A percentile compares a stretch with the other conserved stretches of the same genome.
phyloP scores from a whole-genome alignment of 768 basidiomycete genomes.

The Coprinellus micaceus region DNA sequence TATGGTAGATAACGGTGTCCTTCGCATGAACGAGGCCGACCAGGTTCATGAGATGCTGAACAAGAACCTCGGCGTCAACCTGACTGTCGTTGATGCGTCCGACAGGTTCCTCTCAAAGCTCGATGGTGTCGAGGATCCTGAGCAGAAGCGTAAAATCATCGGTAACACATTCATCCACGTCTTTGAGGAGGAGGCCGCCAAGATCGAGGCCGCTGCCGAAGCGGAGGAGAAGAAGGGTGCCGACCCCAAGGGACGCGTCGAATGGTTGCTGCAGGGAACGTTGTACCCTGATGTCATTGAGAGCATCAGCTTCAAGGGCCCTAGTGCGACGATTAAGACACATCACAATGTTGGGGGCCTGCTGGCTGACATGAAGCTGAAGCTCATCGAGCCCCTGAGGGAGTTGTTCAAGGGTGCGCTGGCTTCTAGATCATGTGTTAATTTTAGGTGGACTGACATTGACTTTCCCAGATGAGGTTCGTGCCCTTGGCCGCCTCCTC shows the following conservation, averaged over 20 bases:
- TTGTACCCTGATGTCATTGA: conserved; percentile 99
- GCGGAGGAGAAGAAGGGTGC: conserved; percentile 66
- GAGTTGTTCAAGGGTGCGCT: conserved; percentile 94
- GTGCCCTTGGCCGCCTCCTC: conserved; percentile 85
- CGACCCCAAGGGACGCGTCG: conserved; percentile 83
- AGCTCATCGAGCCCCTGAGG: conserved; percentile 94
- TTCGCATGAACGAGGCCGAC: conserved; percentile 84
- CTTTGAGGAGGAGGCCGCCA: conserved; percentile 90
- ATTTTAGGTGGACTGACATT: conserved; percentile 4
- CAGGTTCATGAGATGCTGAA: conserved; percentile 94
- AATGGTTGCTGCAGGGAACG: conserved; percentile 97
- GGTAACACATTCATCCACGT: conserved; percentile 99
- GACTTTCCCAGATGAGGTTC: conserved; percentile 77
- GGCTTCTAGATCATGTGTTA: background rate
- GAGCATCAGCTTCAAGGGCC: conserved; percentile 98
- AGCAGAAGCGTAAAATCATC: conserved; percentile 95
- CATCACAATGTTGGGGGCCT: conserved; percentile 99
- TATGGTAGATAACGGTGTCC: conserved; percentile 98
- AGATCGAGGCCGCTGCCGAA: conserved; percentile 80
- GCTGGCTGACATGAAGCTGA: conserved; percentile 96
- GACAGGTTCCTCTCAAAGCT: conserved; percentile 87
- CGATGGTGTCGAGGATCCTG: conserved; percentile 92
- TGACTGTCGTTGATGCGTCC: conserved; percentile 94
- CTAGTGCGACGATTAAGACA: conserved; percentile 98
- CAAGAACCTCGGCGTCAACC: conserved; percentile 89